phyloP scores from a whole-genome alignment of 768 basidiomycete genomes.

The Agrocybe chaxingu region DNA sequence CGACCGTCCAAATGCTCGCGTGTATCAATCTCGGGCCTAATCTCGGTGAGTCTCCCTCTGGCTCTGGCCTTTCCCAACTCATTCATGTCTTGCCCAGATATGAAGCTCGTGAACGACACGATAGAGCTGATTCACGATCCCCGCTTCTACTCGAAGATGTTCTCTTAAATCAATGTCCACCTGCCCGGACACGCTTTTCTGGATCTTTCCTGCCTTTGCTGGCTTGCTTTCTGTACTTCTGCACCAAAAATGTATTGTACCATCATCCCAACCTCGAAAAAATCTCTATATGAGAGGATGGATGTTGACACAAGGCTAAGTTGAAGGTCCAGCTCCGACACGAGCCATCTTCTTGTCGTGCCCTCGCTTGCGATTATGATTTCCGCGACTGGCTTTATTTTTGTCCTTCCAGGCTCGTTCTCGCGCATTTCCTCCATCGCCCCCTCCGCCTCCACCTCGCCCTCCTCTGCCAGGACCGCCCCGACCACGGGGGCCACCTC shows the following conservation, averaged over 20 bases:
- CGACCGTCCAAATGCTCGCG: constrained; percentile 53
- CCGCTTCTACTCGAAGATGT: constrained; percentile 49
- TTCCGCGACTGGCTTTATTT: constrained; percentile 69
- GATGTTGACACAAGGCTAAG: neutral
- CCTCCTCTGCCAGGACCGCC: constrained; percentile 28
- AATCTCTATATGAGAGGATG: neutral
- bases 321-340: constrained; percentile 36
- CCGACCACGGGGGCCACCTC: constrained; percentile 19
- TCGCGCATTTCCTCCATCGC: constrained; percentile 39
- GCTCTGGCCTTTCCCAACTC: neutral
- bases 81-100: constrained; percentile 31
- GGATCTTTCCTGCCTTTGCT: constrained; percentile 2
- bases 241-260: neutral
- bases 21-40: constrained; percentile 56
- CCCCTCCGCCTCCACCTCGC: constrained; percentile 36
- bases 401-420: constrained; percentile 75
- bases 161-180: constrained; percentile 19
- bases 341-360: constrained; percentile 88
- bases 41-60: constrained; percentile 47
- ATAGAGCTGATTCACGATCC: constrained; percentile 60
- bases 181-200: neutral
- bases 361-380: constrained; percentile 76
- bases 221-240: constrained; percentile 1
- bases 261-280: neutral
- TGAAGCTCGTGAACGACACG: constrained; percentile 59